Conservation (phyloP, 257 asterid species). For the Rehmannia glutinosa region DNA sequence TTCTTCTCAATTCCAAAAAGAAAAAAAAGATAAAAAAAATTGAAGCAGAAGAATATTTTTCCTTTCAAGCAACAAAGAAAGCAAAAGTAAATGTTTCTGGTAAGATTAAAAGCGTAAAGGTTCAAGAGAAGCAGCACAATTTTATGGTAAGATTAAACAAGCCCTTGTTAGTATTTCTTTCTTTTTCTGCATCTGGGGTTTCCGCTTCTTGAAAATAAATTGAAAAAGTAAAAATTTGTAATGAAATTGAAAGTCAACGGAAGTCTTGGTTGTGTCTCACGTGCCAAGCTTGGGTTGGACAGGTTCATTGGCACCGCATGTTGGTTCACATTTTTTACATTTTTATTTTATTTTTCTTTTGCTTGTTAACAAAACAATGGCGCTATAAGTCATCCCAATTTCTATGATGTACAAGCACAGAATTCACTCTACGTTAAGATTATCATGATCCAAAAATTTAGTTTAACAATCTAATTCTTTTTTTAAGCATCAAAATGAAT, state of each 20-base stretch:
- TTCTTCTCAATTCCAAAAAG: neutral
- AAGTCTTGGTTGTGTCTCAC: constrained; percentile 2
- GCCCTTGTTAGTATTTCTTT: constrained; percentile 8
- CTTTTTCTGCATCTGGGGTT: neutral
- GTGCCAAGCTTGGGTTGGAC: neutral
- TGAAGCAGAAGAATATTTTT: too few species aligned
- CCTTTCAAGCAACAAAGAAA: neutral
- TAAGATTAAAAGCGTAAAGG: neutral
- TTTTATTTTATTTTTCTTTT: too few species aligned
- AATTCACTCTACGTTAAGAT: neutral
- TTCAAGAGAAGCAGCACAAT: neutral
- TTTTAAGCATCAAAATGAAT: too few species aligned
- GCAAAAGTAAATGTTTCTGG: neutral
- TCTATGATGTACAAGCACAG: neutral
- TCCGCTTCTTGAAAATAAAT: neutral
- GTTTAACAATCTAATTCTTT: neutral
- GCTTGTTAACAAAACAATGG: neutral
- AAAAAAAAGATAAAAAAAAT: too few species aligned
- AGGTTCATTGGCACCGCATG: neutral
- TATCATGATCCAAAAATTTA: neutral
- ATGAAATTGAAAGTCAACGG: neutral
- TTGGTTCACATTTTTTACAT: too few species aligned
- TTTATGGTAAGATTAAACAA: too few species aligned
- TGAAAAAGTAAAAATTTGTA: neutral
- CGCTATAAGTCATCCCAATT: neutral